Evolutionary conservation across 2,329 filamentous ascomycete genomes (phyloP), one percentile per base, ranked within the genome.

Genomic region (Lachnellula hyalina): DNA sequence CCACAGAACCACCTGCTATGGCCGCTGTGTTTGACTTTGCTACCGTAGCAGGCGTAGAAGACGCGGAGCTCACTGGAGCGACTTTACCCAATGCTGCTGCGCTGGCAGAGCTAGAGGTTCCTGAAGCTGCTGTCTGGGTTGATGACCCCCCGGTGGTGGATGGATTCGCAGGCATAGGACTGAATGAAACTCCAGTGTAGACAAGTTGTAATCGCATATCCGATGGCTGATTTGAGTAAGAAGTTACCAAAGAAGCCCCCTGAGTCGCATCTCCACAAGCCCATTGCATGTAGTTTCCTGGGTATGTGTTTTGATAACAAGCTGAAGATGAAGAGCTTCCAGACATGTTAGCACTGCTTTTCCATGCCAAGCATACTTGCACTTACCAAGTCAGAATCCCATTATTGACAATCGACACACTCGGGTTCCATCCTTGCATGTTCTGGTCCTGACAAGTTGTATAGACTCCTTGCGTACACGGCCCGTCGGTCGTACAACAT

Each of bases 371-470:
- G 11, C n/a, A 34, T n/a, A 6, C 12, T 15, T 52, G 8, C 14
- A 56, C 64, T 51, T 32, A 68, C 66, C 66, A 68, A 51, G 63
- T 64, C 25, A 61, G 61, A 34, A 68, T 51, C 4, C 66, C 66
- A 61, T 67, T 65, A 54, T 65, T 60, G 41, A 59, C 36, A 41
- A 41, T 41, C 23, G 60, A 40, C 5, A 34, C 7, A n/a, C 55
- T 62, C 14, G 61, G 35, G 28, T 21, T 47, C 63, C 63, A 66
- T 42, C 60, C 64, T 9, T 51, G 35, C 57, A 59, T 66, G 53
- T 60, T 63, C 15, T 56, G 50, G 53, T 68, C 65, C 34, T 67
- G 42, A 58, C 66, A 68, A 46, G 59, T 63, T 14, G 66, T 66
- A 50, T 68, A 68, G 2, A 68, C 58, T 28, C 66, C 66, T 17